Base-by-base conservation (phyloP, 2,329 filamentous ascomycete genomes). In the Tetracladium maxilliforme region DNA sequence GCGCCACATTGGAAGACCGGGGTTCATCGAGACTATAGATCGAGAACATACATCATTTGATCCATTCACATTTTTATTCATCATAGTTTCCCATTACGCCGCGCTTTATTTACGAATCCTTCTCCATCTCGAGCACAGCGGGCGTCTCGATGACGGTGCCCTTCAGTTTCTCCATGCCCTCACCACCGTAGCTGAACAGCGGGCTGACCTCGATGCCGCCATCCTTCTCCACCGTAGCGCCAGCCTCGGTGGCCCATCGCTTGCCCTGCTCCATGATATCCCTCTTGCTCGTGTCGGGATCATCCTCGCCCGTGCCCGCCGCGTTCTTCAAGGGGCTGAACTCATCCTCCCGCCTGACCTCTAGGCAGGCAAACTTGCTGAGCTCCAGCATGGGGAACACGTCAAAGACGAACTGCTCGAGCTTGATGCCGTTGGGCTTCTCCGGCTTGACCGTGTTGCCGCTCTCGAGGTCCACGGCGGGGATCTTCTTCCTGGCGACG, bases 321-420 rank as follows among this genome's bases (percentile, higher is more conserved):
- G 64, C 69, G 46, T 98, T 98, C 73, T 98, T 98, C 38, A 98
- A 61, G 5, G 90, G 90, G 15, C 84, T 94, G 60, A 98, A 98
- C 56, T 98, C 90, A 40, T 98, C 90, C 59, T 94, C 86, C 33
- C 90, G 82, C 52, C 75, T 82, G 26, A 98, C 90, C 56, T 98
- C 90, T 58, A 95, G 77, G 53, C 76, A 92, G 14, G 86, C 90
- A 45, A 98, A 98, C 56, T 92, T 84, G 37, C 75, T 66, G 35
- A 98, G 70, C 11, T 75, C 59, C 26, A 92, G 62, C 61, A 87
- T 68, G 32, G 87, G 86, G 65, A 98, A 98, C 45, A 92, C 90
- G 48, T 98, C 90, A 47, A 98, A 98, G 32, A 98, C 86, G 43
- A 95, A 98, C 55, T 95, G 90, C 65, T 98, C 90, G 19, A 98